Conservation (phyloP, 2,329 filamentous ascomycete genomes). For the Elsinoe fawcettii region DNA sequence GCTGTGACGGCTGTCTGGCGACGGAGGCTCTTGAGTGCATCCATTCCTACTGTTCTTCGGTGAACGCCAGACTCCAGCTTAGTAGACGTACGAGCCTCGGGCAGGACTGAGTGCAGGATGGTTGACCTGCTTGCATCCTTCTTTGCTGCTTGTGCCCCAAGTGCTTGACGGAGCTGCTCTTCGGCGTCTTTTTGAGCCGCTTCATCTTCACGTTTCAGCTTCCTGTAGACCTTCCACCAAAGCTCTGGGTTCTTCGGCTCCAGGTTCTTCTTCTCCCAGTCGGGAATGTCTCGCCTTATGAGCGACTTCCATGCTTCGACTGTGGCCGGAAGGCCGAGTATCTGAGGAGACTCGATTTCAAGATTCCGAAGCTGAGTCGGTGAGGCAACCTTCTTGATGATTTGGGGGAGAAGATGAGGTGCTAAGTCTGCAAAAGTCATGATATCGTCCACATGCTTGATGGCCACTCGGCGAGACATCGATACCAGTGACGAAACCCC, state of each 20-base stretch:
- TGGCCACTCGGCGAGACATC: constrained; percentile 34
- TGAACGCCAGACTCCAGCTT: not conserved
- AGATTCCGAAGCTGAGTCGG: constrained; percentile 64
- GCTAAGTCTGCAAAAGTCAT: constrained; percentile 64
- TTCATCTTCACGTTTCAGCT: constrained; percentile 36
- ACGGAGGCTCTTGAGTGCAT: constrained; percentile 22
- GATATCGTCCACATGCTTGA: constrained; percentile 42
- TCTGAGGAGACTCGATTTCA: constrained; percentile 68
- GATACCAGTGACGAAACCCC: constrained; percentile 28
- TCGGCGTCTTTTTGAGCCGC: constrained; percentile 28
- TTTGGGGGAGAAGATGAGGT: constrained; percentile 55
- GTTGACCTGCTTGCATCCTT: constrained; percentile 47
- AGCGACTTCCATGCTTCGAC: constrained; percentile 68
- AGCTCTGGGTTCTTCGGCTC: constrained; percentile 57
- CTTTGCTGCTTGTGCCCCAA: constrained; percentile 52
- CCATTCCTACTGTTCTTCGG: constrained; percentile 5
- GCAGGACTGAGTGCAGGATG: constrained; percentile 22
- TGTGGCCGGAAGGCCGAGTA: constrained; percentile 53
- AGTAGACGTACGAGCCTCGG: constrained; percentile 15
- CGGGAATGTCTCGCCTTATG: constrained; percentile 68
- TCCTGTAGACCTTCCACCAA: constrained; percentile 70
- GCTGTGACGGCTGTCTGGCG: constrained; percentile 19
- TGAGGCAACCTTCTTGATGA: constrained; percentile 64
- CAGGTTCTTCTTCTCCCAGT: constrained; percentile 56
- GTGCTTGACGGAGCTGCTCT: constrained; percentile 40